A percentile compares a stretch with the other conserved stretches of the same genome.
Conservation (phyloP, 257 asterid genomes). For the Petrea volubilis region DNA sequence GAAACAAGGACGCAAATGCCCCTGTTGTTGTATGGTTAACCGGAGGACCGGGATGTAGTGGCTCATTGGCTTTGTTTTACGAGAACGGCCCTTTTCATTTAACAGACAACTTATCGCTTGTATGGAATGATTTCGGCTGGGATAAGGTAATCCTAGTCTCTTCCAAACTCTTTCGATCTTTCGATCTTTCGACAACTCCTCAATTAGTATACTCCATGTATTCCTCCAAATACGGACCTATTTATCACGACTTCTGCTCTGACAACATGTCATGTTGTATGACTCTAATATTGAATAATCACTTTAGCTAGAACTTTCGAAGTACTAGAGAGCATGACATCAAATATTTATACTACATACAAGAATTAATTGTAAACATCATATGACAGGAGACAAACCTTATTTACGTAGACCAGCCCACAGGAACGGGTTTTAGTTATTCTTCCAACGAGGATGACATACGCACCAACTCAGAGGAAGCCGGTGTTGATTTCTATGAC, state of each 20-base stretch:
- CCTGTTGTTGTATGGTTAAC: constrained; percentile 80
- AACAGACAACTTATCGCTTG: constrained; percentile 49
- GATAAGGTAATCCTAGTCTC: constrained; percentile 52
- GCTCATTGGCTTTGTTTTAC: constrained; percentile 72
- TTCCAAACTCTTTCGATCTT: neutral
- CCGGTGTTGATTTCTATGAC: constrained; percentile 35
- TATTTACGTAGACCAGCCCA: constrained; percentile 53
- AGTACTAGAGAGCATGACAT: too few relatives aligned
- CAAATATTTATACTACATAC: neutral
- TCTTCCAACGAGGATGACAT: constrained; percentile 25
- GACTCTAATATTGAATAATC: too few relatives aligned
- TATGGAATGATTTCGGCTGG: constrained; percentile 83
- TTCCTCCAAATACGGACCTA: neutral
- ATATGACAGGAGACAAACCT: constrained; percentile 40
- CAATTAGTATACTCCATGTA: neutral
- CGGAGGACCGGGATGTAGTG: constrained; percentile 91
- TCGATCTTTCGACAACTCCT: neutral
- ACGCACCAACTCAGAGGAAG: constrained; percentile 25
- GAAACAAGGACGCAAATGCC: constrained; percentile 41
- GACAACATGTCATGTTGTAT: too few relatives aligned
- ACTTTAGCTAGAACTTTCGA: too few relatives aligned
- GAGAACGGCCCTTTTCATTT: constrained; percentile 82
- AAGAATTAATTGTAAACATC: neutral
- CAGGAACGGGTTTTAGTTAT: constrained; percentile 52
- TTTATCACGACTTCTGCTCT: too few relatives aligned